A percentile compares a stretch with the other conserved stretches of the same genome.
Evolutionary conservation across 495 filamentous ascomycete species (phyloP).

Genomic region (Saxispiralis lemnorum): DNA sequence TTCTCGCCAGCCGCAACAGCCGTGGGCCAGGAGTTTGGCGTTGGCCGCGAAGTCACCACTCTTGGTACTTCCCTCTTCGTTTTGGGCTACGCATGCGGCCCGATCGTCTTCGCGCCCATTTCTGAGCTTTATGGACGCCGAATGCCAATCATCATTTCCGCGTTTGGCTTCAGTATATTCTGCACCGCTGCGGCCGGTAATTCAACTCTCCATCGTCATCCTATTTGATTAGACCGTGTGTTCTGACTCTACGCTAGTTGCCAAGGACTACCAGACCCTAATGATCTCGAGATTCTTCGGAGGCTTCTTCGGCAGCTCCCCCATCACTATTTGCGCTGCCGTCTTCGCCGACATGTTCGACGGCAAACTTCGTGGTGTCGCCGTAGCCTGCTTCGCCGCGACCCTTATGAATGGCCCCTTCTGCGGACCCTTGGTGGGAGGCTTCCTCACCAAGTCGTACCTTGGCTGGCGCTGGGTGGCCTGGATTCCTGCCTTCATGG

Average conservation of each 20-base stretch:
- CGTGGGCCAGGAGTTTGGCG: conserved; percentile 12
- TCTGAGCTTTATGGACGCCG: conserved; percentile 23
- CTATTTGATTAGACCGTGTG: too few relatives aligned
- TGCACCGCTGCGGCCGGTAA: conserved; percentile 14
- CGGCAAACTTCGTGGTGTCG: conserved; percentile 17
- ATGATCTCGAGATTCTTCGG: conserved; percentile 35
- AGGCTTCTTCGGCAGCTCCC: conserved; percentile 32
- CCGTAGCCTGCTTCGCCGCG: conserved; percentile 12
- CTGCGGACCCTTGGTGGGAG: conserved; percentile 19
- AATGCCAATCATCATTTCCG: conserved; percentile 15
- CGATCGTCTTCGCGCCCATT: conserved; percentile 14
- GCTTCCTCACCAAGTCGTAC: conserved; percentile 19
- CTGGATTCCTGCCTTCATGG: conserved; percentile 46
- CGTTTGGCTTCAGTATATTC: conserved; percentile 22
- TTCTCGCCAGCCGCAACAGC: conserved; percentile 15
- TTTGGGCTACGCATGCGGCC: conserved; percentile 23
- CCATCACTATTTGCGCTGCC: conserved; percentile 32
- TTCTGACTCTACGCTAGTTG: neutral
- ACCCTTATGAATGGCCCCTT: conserved; percentile 19
- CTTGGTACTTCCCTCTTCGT: conserved; percentile 21
- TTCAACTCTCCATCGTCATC: too few relatives aligned
- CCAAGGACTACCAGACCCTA: conserved; percentile 29
- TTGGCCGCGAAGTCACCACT: conserved; percentile 16
- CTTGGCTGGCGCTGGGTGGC: conserved; percentile 31
- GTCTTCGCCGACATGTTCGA: conserved; percentile 35